phyloP scores from a whole-genome alignment of 306 rosid genomes.

The Cucurbita maxima region DNA sequence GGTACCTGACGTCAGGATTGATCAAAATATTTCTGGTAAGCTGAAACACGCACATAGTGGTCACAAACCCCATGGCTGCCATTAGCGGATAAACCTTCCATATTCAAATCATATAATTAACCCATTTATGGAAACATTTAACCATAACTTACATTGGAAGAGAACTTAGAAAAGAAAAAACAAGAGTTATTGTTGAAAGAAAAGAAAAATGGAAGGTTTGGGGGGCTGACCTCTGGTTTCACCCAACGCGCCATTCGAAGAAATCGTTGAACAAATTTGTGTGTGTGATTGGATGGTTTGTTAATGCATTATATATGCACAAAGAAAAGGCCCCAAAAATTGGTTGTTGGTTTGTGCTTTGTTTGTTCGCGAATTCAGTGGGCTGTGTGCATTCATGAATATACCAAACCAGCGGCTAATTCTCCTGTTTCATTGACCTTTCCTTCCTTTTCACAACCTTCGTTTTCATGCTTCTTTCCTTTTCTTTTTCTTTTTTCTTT shows the following conservation, averaged over 20 bases:
- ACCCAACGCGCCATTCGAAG: constrained; percentile 76
- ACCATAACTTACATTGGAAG: too few relatives aligned
- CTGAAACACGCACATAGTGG: constrained; percentile 48
- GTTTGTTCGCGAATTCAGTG: too few relatives aligned
- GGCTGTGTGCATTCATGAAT: too few relatives aligned
- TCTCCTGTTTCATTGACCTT: too few relatives aligned
- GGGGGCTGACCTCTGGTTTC: constrained; percentile 55
- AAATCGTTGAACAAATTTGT: neutral
- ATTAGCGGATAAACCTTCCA: constrained; percentile 61
- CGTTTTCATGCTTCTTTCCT: too few relatives aligned
- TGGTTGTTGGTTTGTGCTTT: too few relatives aligned
- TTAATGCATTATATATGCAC: neutral
- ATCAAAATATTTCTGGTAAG: constrained; percentile 43
- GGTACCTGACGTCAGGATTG: constrained; percentile 79
- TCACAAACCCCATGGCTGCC: constrained; percentile 78
- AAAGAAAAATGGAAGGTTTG: neutral
- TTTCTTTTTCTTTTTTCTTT: too few relatives aligned
- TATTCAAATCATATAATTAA: neutral
- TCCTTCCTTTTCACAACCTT: too few relatives aligned
- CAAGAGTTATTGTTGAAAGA: too few relatives aligned
- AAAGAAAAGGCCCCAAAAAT: too few relatives aligned
- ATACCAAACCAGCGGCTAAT: too few relatives aligned
- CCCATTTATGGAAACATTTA: neutral
- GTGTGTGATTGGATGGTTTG: neutral
- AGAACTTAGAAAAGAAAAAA: too few relatives aligned